A percentile compares a stretch with the other conserved stretches of the same genome.
phyloP scores from a whole-genome alignment of 805 yeast genomes.

The Lachancea dasiensis region DNA sequence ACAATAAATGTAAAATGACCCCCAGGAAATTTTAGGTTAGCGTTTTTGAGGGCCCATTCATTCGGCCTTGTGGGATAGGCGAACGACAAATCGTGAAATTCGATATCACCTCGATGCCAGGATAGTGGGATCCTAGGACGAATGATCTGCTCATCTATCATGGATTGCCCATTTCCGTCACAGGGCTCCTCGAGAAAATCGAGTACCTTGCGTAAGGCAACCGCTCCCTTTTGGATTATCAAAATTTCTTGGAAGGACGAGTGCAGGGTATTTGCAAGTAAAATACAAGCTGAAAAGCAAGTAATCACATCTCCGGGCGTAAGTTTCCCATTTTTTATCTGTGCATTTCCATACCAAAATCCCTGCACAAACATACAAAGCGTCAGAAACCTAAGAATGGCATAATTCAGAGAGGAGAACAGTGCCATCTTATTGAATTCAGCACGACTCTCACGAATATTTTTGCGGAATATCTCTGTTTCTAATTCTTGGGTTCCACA shows the following conservation, averaged over 20 bases:
- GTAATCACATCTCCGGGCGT: slow-evolving; percentile 65
- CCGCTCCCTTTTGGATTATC: slow-evolving; percentile 62
- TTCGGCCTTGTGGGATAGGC: slow-evolving; percentile 54
- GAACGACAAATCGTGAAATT: slow-evolving; percentile 53
- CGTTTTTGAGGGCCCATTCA: slow-evolving; percentile 41
- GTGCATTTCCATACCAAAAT: slow-evolving; percentile 80
- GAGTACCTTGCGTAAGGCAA: slow-evolving; percentile 52
- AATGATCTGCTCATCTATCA: background rate
- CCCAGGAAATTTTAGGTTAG: slow-evolving; percentile 42
- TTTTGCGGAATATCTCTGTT: slow-evolving; percentile 33
- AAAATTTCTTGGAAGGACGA: slow-evolving; percentile 52
- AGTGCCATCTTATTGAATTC: slow-evolving; percentile 42
- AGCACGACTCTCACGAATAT: slow-evolving; percentile 29
- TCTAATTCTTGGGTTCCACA: slow-evolving; percentile 56
- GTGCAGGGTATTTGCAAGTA: slow-evolving; percentile 58
- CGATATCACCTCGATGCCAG: slow-evolving; percentile 29
- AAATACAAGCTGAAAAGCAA: slow-evolving; percentile 75
- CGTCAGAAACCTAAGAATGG: slow-evolving; percentile 49
- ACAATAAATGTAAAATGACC: slow-evolving; percentile 55
- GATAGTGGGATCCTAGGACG: background rate
- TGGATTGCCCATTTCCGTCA: background rate
- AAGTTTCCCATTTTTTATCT: slow-evolving; percentile 48
- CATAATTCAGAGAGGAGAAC: slow-evolving; percentile 47
- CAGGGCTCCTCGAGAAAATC: slow-evolving; percentile 31
- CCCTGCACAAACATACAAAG: slow-evolving; percentile 83